phyloP scores from a whole-genome alignment of 768 basidiomycete species.

The Asterophora parasitica region DNA sequence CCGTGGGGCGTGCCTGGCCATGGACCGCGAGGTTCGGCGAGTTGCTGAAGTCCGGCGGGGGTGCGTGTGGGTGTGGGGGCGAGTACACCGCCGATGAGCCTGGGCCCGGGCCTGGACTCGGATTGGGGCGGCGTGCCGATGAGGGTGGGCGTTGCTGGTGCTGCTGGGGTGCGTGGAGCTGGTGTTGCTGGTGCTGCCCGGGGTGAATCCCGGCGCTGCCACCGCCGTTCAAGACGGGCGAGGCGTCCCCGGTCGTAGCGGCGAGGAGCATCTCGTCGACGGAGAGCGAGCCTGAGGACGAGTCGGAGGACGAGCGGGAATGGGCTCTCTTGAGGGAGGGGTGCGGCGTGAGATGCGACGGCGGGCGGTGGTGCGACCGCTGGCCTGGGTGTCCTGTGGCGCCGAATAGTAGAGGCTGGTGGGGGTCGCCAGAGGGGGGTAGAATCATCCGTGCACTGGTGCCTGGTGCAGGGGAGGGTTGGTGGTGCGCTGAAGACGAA shows the following conservation, averaged over 20 bases:
- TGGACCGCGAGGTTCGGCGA: too few species aligned
- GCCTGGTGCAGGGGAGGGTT: constrained; percentile 1
- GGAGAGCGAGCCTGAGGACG: constrained; percentile 32
- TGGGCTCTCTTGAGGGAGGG: constrained; percentile 11
- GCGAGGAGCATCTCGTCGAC: constrained; percentile 43
- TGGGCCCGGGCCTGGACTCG: constrained; percentile 1
- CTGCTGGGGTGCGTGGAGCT: too few species aligned
- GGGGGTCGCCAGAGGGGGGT: too few species aligned
- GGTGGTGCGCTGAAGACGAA: too few species aligned
- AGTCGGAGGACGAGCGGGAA: constrained; percentile 27
- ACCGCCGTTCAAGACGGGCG: neutral
- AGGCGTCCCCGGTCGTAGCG: constrained; percentile 28
- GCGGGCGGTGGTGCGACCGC: constrained; percentile 1
- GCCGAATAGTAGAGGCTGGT: too few species aligned
- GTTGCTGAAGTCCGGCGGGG: too few species aligned
- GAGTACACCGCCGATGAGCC: constrained; percentile 6
- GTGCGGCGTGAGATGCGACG: constrained; percentile 12
- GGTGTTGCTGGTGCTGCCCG: too few species aligned
- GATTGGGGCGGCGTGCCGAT: too few species aligned
- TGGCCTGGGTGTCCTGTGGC: constrained; percentile 1
- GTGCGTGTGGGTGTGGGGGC: constrained; percentile 11
- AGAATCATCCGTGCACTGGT: constrained; percentile 17
- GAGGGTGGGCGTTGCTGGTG: too few species aligned
- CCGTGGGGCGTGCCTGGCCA: too few species aligned
- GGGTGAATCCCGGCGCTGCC: too few species aligned